Base-by-base conservation (phyloP, 768 basidiomycete species). In the Heimioporus sp. region DNA sequence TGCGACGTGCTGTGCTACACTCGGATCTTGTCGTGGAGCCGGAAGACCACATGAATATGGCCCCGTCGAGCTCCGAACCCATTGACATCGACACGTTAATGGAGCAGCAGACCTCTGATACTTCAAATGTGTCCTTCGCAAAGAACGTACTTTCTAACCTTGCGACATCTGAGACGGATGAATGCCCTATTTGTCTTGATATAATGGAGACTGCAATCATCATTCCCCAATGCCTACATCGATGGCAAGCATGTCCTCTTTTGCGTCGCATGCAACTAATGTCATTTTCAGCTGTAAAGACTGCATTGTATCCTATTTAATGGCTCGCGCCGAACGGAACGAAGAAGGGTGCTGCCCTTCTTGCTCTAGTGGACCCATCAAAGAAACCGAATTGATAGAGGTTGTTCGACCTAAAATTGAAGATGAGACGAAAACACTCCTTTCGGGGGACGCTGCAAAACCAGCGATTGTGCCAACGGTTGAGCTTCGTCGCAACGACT, bases 1-100 rank as follows among this genome's bases (percentile, higher is more conserved):
- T 97, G 28, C 87, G 96, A 31, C 92, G 93, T 49, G 94, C 94
- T 10, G 94, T 97, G 4, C 78, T 97, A 19, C 96, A 98, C 65
- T 92, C 96, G 0, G 80, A 80, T 54, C 81, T 98, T 20, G 92
- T 97, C 10, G 72, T 89, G 10, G 79, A 78, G 10, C 67, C 73
- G 6, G 74, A 82, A 24, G 73, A 75, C 31, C 66, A 72, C 15
- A 63, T 69, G 2, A 55, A 68, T 9, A 72, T 72, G 4, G 58
- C 73, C 1, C 60, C 65, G n/a, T 70, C 72, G 10, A 37, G 41
- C 43, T 55, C 55, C 5, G 54, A 55, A 46, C 78, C 76, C 42
- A 64, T 87, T 17, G 77, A 86, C 49, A 73, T 88, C 21, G 77
- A 85, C 24, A 73, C 79, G 21, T 66, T 92, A 48, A 80, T 90